Evolutionary conservation across 2,329 filamentous ascomycete genomes (phyloP).

Genomic region (Phyllosticta paracitricarpa): DNA sequence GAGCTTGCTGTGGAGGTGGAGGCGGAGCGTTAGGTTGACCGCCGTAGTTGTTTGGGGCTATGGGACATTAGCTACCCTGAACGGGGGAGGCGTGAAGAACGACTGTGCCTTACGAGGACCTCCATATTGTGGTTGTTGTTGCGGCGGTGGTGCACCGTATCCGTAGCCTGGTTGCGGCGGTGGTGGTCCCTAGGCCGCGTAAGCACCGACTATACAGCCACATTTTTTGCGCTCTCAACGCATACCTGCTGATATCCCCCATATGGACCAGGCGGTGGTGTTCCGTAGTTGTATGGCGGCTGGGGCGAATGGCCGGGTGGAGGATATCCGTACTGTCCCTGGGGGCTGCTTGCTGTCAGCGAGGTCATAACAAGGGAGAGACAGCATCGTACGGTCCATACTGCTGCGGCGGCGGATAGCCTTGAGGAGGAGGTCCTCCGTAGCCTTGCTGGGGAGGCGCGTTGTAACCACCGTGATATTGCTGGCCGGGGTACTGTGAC

Average conservation of each 20-base stretch:
- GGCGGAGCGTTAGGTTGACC: constrained; percentile 40
- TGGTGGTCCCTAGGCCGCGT: constrained; percentile 19
- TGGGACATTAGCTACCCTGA: constrained; percentile 23
- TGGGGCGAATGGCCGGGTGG: constrained; percentile 26
- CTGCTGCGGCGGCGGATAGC: constrained; percentile 14
- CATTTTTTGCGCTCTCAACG: constrained; percentile 17
- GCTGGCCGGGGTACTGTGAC: constrained; percentile 34
- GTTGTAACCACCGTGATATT: constrained; percentile 30
- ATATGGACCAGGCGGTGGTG: constrained; percentile 34
- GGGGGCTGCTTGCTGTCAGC: constrained; percentile 15
- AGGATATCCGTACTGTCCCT: constrained; percentile 27
- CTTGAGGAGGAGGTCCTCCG: constrained; percentile 8
- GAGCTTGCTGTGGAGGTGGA: constrained; percentile 53
- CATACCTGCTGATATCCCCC: constrained; percentile 32
- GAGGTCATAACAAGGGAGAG: constrained; percentile 1
- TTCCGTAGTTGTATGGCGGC: constrained; percentile 29
- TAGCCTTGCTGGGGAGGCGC: constrained; percentile 26
- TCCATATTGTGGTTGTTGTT: constrained; percentile 7
- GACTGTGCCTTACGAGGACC: neutral
- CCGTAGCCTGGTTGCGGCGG: constrained; percentile 21
- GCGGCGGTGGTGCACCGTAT: constrained; percentile 12
- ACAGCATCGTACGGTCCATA: constrained; percentile 9
- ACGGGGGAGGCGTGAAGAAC: constrained; percentile 1
- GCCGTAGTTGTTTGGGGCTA: constrained; percentile 13
- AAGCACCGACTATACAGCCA: constrained; percentile 17